Evolutionary conservation across 495 filamentous ascomycete genomes (phyloP), one percentile per base, ranked within the genome.

Genomic region (Pyrenopolyporus hunteri): DNA sequence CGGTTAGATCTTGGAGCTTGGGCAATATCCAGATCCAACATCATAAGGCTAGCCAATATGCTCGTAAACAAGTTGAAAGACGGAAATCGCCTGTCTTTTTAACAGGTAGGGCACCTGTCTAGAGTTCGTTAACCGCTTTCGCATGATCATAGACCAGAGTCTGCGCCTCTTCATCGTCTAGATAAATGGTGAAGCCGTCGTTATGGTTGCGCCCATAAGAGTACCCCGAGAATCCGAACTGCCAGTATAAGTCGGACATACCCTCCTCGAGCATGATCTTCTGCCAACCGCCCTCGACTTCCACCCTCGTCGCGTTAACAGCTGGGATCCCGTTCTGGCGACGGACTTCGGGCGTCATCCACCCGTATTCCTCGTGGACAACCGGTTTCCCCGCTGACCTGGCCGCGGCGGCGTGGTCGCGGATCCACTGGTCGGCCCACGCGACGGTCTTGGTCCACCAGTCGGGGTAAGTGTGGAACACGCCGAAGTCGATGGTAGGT

Each of bases 181-280:
- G 84, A 58, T 80, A 86, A 29, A 88, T 75, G 1, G 83, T 85
- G 52, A 84, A 78, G 0, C 78, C 80, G 63, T 87, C 85, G 59
- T 85, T 68, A 6, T 75, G 65, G 9, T 83, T 80, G 57, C 78
- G 68, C 0, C 85, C 85, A 2, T 57, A 69, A 46, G 76, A 79
- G 11, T 86, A 64, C 1, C 63, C 63, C 11, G 67, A 75, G 50
- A 85, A 84, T 6, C 84, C 85, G 64, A 80, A 85, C 62, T 89
- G 84, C 85, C 83, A 90, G 66, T 81, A 88, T 59, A 86, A 70
- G 70, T 89, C 86, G 0, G 77, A 74, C 47, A 86, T 76, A 20
- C 71, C 78, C 5, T 73, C 78, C 10, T 75, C 68, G 2, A 85
- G 64, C 3, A 83, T 77, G 0, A 80, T 78, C 20, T 72, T 43